Percentiles rank a stretch among this genome's conserved stretches.
These are phyloP conservation scores for Neonectria coccinea DNA, from an alignment of 2,329 filamentous ascomycete genomes.

Conservation along the genomic window DNA sequence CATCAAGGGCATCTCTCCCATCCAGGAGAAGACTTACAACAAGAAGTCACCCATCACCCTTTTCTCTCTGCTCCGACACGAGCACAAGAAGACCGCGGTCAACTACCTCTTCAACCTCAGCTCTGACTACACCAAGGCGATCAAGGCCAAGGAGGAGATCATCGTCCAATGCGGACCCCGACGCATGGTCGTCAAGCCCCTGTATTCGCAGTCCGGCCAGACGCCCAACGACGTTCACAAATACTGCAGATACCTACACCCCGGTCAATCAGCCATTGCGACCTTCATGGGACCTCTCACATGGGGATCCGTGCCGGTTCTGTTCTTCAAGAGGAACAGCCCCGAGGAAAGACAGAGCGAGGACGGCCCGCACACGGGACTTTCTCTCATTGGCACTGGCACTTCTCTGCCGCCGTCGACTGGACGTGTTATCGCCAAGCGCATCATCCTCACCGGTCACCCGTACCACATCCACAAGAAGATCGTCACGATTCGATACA, in stretches of 20 bases:
- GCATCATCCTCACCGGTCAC: slow-evolving; percentile 92
- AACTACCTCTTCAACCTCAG: slow-evolving; percentile 91
- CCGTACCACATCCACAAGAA: slow-evolving; percentile 99
- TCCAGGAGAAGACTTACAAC: slow-evolving; percentile 60
- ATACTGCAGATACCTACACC: slow-evolving; percentile 91
- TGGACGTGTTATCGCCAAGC: slow-evolving; percentile 88
- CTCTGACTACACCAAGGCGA: slow-evolving; percentile 77
- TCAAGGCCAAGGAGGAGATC: slow-evolving; percentile 93
- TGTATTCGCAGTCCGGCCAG: slow-evolving; percentile 89
- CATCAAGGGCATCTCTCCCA: slow-evolving; percentile 65
- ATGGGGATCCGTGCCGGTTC: slow-evolving; percentile 90
- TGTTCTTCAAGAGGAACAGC: slow-evolving; percentile 81
- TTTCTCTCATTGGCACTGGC: slow-evolving; percentile 86
- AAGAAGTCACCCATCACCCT: slow-evolving; percentile 72
- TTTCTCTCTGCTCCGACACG: slow-evolving; percentile 90
- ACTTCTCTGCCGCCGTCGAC: slow-evolving; percentile 84
- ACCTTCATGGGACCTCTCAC: slow-evolving; percentile 90
- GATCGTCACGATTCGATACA: slow-evolving; percentile 96
- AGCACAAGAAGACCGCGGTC: slow-evolving; percentile 91
- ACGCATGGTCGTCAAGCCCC: slow-evolving; percentile 86
- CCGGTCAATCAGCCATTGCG: slow-evolving; percentile 88
- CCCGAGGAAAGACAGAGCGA: slow-evolving; percentile 57
- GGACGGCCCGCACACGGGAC: slow-evolving; percentile 58
- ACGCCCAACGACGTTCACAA: slow-evolving; percentile 98
- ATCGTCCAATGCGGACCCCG: slow-evolving; percentile 92